Evolutionary conservation across 2,329 filamentous ascomycete genomes (phyloP).

Genomic region (Diaporthe citrichinensis): DNA sequence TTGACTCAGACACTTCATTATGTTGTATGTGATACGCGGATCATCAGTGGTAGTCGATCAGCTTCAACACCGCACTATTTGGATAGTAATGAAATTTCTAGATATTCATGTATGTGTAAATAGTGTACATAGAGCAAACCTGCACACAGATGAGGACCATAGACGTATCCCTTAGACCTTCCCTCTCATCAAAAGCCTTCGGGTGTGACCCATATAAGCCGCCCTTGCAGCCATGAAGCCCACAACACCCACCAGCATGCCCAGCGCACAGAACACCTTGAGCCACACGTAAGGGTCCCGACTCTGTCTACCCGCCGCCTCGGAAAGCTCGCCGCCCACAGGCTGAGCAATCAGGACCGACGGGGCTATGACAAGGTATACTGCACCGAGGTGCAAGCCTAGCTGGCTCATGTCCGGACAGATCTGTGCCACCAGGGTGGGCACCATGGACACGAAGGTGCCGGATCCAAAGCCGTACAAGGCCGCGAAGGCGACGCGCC

Average conservation of each 20-base stretch:
- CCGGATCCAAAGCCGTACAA: constrained; percentile 77
- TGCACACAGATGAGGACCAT: not conserved
- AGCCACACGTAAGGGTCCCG: constrained; percentile 57
- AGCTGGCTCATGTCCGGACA: constrained; percentile 68
- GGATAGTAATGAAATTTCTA: not conserved
- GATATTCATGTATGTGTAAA: not conserved
- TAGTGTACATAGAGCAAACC: not conserved
- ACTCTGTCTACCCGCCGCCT: constrained; percentile 54
- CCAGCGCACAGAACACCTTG: constrained; percentile 69
- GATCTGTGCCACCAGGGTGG: constrained; percentile 71
- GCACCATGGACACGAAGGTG: constrained; percentile 71
- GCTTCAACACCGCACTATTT: not conserved
- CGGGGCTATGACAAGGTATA: constrained; percentile 68
- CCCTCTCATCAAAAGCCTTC: not conserved
- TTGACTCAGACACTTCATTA: not conserved
- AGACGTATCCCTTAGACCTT: not conserved
- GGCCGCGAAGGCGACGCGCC: constrained; percentile 71
- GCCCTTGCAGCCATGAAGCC: constrained; percentile 46
- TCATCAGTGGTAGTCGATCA: not conserved
- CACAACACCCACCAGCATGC: constrained; percentile 50
- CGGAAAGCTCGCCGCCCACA: constrained; percentile 67
- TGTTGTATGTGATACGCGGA: not conserved
- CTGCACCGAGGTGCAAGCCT: constrained; percentile 69
- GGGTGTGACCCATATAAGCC: constrained; percentile 45
- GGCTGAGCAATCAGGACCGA: constrained; percentile 71